These are phyloP conservation scores for Parastagonospora nodorum DNA, from an alignment of 2,329 filamentous ascomycete species.

Conservation along the genomic window DNA sequence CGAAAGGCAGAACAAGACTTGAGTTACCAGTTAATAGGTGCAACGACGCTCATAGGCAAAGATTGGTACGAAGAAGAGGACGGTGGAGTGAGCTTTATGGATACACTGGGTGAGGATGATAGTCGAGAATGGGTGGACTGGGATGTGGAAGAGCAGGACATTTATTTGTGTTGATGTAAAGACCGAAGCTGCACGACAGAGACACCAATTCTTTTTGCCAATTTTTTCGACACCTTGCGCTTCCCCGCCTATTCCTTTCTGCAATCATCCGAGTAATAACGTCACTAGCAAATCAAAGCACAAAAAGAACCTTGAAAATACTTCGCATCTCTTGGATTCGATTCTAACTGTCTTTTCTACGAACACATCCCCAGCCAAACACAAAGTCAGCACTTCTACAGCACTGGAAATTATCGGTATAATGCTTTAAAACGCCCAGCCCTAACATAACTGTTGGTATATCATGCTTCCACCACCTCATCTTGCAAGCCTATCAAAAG, in stretches of 20 bases:
- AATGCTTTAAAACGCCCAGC: constrained; percentile 23
- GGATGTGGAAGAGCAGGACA: constrained; percentile 7
- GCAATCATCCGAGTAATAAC: too few species aligned
- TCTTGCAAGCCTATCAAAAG: constrained; percentile 6
- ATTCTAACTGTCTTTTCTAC: constrained; percentile 21
- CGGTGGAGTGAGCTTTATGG: neutral
- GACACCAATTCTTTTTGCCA: too few species aligned
- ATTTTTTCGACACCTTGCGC: too few species aligned
- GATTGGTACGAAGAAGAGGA: too few species aligned
- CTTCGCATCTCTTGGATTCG: constrained; percentile 32
- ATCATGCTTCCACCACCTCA: constrained; percentile 9
- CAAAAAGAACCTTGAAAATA: neutral
- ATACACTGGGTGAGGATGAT: neutral
- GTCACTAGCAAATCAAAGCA: neutral
- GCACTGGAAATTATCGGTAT: constrained; percentile 40
- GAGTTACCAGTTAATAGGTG: neutral
- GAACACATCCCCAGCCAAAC: constrained; percentile 5
- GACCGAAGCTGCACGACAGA: too few species aligned
- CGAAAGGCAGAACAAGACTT: neutral
- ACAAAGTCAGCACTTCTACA: constrained; percentile 3
- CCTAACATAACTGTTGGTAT: constrained; percentile 1
- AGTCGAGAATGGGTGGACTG: constrained; percentile 5
- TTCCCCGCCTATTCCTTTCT: too few species aligned
- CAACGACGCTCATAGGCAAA: neutral
- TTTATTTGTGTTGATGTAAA: constrained; percentile 8